A percentile compares a stretch with the other conserved stretches of the same genome.
Evolutionary conservation across 805 yeast species (phyloP).

Genomic region (Teunomyces tritomae): DNA sequence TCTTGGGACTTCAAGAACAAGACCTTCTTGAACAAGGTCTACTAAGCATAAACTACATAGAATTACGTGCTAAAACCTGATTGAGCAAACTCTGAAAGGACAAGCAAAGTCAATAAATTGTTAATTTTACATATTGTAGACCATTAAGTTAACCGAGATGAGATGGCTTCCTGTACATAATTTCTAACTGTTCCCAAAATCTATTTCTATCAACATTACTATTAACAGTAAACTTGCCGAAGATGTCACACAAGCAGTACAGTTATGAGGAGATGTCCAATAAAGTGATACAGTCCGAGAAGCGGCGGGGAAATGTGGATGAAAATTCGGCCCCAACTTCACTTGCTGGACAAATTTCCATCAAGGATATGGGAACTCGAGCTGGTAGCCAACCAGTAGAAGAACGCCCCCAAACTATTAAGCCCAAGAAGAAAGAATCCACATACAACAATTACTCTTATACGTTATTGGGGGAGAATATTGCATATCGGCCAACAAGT

Average conservation of each 20-base stretch:
- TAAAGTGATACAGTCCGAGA: slow-evolving; percentile 53
- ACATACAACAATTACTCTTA: slow-evolving; percentile 11
- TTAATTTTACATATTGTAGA: too few species aligned
- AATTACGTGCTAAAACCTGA: neutral
- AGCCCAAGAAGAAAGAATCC: slow-evolving; percentile 6
- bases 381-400: slow-evolving; percentile 15
- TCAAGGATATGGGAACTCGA: slow-evolving; percentile 67
- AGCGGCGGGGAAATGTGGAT: slow-evolving; percentile 42
- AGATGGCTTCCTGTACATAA: neutral
- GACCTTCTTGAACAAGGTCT: slow-evolving; percentile 45
- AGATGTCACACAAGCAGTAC: slow-evolving; percentile 31
- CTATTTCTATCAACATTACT: neutral
- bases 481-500: slow-evolving; percentile 63
- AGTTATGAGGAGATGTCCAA: slow-evolving; percentile 75
- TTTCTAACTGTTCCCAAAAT: neutral
- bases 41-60: slow-evolving; percentile 21
- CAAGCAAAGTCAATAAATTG: neutral
- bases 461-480: slow-evolving; percentile 36
- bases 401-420: slow-evolving; percentile 10
- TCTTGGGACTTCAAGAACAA: slow-evolving; percentile 75
- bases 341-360: slow-evolving; percentile 63
- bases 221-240: neutral
- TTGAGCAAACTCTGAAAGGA: neutral
- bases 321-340: slow-evolving; percentile 65
- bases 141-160: too few species aligned